Conservation (phyloP, 345 rosid genomes). For the Noccaea caerulescens region DNA sequence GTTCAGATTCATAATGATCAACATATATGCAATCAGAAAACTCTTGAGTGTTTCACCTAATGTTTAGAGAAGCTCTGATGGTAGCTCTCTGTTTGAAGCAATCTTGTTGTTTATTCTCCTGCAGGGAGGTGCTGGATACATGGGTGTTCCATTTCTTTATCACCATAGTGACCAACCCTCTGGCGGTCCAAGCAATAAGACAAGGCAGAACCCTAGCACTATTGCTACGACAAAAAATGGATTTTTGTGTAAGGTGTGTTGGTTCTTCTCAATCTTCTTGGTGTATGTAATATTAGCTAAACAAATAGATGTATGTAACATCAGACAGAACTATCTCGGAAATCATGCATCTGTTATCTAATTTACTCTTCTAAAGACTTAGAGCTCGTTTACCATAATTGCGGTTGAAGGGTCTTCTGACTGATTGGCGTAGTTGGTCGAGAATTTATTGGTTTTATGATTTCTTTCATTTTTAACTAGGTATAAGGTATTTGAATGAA, state of each 20-base stretch:
- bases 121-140: constrained; percentile 42
- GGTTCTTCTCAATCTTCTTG: constrained; percentile 13
- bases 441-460: not conserved
- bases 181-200: constrained; percentile 31
- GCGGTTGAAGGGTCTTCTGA: not conserved
- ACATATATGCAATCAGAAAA: not conserved
- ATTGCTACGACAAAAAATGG: constrained; percentile 44
- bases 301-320: constrained; percentile 6
- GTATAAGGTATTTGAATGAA: not conserved
- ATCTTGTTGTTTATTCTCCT: constrained; percentile 8
- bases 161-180: constrained; percentile 42
- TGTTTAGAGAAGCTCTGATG: constrained; percentile 23
- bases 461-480: not conserved
- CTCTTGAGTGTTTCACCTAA: not conserved
- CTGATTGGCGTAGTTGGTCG: not conserved
- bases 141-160: constrained; percentile 44
- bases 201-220: constrained; percentile 42
- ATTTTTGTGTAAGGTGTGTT: constrained; percentile 49
- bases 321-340: not conserved
- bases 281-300: not conserved
- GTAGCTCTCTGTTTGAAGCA: constrained; percentile 5
- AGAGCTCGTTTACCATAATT: not conserved
- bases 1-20: not conserved
- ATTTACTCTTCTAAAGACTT: constrained; percentile 6
- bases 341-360: not conserved